Percentiles rank a stretch among this genome's conserved stretches.
phyloP scores from a whole-genome alignment of 2,329 filamentous ascomycete genomes.

The Grosmannia clavigera region DNA sequence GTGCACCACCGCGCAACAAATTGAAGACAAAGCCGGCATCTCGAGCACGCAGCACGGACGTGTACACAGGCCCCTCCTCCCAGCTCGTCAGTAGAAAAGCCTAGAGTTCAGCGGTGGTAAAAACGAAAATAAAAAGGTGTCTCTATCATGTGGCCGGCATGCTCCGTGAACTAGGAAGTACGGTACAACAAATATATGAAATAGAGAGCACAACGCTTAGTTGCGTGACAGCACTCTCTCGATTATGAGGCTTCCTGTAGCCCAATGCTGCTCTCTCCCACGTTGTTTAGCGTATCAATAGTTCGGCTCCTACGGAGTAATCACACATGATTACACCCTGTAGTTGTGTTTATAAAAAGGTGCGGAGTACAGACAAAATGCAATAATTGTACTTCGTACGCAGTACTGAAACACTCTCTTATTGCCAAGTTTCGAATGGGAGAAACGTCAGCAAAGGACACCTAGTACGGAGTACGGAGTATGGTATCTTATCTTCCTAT shows the following conservation, averaged over 20 bases:
- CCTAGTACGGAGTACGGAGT: too few species aligned
- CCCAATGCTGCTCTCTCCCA: too few species aligned
- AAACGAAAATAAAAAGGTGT: not conserved
- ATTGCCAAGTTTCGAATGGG: too few species aligned
- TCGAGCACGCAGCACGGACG: not conserved
- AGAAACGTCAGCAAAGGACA: not conserved
- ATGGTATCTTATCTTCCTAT: too few species aligned
- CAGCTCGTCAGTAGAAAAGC: not conserved
- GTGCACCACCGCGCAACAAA: too few species aligned
- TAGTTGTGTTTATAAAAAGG: too few species aligned
- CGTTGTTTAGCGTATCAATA: not conserved
- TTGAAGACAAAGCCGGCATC: not conserved
- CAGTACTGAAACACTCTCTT: too few species aligned
- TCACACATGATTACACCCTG: too few species aligned
- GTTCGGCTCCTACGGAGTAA: not conserved
- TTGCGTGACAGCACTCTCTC: not conserved
- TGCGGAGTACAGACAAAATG: too few species aligned
- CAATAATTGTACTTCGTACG: too few species aligned
- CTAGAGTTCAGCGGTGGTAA: not conserved
- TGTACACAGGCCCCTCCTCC: not conserved
- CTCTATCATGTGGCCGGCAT: not conserved
- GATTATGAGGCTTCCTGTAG: not conserved
- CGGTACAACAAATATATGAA: not conserved
- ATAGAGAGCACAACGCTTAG: not conserved
- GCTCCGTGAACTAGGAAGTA: not conserved